Conservation (phyloP, 768 basidiomycete genomes). For the Kwoniella dendrophila region DNA sequence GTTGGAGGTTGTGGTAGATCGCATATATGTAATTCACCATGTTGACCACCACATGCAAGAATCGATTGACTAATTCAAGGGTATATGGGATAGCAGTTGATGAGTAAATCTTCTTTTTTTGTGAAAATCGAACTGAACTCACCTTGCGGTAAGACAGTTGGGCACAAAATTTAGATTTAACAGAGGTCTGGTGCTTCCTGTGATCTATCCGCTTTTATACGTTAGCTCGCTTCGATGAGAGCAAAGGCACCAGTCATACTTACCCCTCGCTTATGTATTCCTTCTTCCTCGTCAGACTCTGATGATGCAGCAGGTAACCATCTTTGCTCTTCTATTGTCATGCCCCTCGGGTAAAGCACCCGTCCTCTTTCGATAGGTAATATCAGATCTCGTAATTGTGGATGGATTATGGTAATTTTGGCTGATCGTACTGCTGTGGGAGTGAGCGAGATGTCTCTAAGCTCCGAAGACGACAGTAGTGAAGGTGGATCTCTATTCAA, state of each 20-base stretch:
- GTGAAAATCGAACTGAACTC: conserved; percentile 27
- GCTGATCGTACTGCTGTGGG: conserved; percentile 39
- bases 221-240: background rate
- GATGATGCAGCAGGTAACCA: conserved; percentile 16
- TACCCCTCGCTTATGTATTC: conserved; percentile 18
- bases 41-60: conserved; percentile 53
- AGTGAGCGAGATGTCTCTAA: conserved; percentile 37
- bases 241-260: conserved; percentile 2
- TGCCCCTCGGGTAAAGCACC: conserved; percentile 17
- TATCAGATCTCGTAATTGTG: conserved; percentile 74
- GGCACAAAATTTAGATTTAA: conserved; percentile 49
- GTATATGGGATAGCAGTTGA: conserved; percentile 17
- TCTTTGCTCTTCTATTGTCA: conserved; percentile 20
- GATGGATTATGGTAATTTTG: conserved; percentile 51
- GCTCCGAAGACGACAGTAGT: conserved; percentile 36
- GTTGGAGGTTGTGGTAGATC: conserved; percentile 32
- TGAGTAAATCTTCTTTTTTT: too few relatives aligned
- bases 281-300: conserved; percentile 24
- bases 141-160: conserved; percentile 53
- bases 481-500: conserved; percentile 22
- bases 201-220: conserved; percentile 14
- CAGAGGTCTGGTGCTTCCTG: conserved; percentile 31
- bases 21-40: conserved; percentile 52
- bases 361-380: conserved; percentile 63
- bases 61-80: conserved; percentile 33